Base-by-base conservation (phyloP, 148 eudicot species). In the Dysphania ambrosioides region DNA sequence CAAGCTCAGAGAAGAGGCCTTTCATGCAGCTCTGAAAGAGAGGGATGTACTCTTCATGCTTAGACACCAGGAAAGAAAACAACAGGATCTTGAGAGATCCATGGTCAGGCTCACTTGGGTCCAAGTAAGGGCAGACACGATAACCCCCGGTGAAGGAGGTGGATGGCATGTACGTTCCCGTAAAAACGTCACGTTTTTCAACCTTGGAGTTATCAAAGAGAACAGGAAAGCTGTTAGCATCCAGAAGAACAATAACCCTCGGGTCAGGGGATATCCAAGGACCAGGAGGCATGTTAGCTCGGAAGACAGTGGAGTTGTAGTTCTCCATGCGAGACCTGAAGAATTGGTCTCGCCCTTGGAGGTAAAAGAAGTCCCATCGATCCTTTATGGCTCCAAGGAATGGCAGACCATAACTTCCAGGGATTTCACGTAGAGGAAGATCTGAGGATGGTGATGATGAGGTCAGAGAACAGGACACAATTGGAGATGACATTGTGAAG, bases 261-360 rank as follows among this genome's bases (percentile, higher is more conserved):
- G 97, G 70, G 68, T 91, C 80, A 2, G 60, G 9, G 19, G 94
- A 78, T 55, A 82, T 73, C 62, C 87, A 83, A 5, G 87, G 93
- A 16, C 91, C 93, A 1, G 97, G 97, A 7, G 97, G 94, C 88
- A 91, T 88, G 75, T 91, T 91, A 36, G 80, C 78, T 24, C 92
- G 76, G 18, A 86, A 91, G 2, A 91, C 81, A 2, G 93, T 86
- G 60, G 93, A 89, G 23, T 86, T 71, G 75, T 89, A 65, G 31
- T 85, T 86, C 13, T 84, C 40, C 60, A 89, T 80, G 40, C 88
- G 79, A 40, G 85, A 67, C 41, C 38, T 77, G 78, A 91, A 88
- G 77, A 84, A 91, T 18, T 82, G 79, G 8, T 86, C 87, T 58
- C 35, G 55, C 23, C 92, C 92, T 78, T 90, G 81, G 40, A 77